A percentile compares a stretch with the other conserved stretches of the same genome.
These are phyloP conservation scores for Colletotrichum siamense DNA, from an alignment of 2,329 filamentous ascomycete genomes.

Conservation along the genomic window DNA sequence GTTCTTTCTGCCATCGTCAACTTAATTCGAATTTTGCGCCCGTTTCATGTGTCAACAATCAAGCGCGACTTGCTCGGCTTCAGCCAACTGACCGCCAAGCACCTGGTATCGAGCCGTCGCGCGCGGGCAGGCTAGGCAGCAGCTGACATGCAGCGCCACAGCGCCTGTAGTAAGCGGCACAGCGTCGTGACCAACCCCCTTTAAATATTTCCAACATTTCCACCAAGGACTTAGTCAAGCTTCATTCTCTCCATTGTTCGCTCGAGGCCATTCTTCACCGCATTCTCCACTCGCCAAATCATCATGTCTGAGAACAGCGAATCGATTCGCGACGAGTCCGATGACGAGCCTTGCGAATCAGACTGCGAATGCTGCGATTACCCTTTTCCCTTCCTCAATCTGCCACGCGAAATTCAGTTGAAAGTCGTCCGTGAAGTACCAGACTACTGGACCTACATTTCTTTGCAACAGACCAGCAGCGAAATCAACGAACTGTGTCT, in stretches of 20 bases:
- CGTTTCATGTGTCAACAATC: background rate
- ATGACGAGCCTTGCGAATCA: background rate
- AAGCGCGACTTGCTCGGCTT: background rate
- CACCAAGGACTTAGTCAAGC: background rate
- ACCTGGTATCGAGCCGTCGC: fast-evolving
- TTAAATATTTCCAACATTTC: background rate
- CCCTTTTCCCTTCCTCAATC: background rate
- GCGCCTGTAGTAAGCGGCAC: background rate
- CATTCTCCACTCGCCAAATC: background rate
- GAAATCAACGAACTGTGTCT: background rate
- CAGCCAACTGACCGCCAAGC: background rate
- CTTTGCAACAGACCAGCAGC: background rate
- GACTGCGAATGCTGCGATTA: background rate
- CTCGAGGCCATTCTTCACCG: background rate
- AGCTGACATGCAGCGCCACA: background rate
- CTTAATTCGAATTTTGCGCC: background rate
- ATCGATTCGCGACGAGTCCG: background rate
- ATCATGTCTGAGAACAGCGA: background rate
- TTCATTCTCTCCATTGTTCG: background rate
- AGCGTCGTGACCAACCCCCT: background rate
- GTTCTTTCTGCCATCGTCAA: background rate
- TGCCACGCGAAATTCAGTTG: background rate
- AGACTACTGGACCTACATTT: background rate
- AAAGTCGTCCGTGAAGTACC: background rate
- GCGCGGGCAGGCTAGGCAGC: background rate